Conservation (phyloP, 495 filamentous ascomycete species). For the Extremus antarcticus region DNA sequence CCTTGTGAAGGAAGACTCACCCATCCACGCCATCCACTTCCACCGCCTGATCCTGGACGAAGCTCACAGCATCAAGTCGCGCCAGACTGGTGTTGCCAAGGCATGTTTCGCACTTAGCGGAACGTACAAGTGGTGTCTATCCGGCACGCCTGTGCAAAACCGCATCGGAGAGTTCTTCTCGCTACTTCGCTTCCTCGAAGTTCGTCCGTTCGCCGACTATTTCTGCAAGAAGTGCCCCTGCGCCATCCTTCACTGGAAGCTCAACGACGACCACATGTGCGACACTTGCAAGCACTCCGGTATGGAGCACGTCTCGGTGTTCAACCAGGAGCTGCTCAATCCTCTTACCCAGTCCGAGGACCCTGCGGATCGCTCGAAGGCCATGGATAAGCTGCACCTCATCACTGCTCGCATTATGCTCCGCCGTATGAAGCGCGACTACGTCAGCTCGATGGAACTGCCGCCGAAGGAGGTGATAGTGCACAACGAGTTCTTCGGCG, state of each 20-base stretch:
- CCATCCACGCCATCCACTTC: constrained; percentile 76
- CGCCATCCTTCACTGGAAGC: constrained; percentile 70
- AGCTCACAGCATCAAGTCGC: constrained; percentile 89
- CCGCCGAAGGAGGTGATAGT: constrained; percentile 88
- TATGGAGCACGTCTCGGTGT: constrained; percentile 83
- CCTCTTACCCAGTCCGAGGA: constrained; percentile 49
- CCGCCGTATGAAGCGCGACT: constrained; percentile 79
- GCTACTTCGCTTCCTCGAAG: constrained; percentile 76
- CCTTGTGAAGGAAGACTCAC: constrained; percentile 68
- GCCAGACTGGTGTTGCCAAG: constrained; percentile 80
- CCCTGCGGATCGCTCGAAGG: constrained; percentile 45
- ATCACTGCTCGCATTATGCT: constrained; percentile 90
- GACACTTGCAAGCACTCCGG: constrained; percentile 51
- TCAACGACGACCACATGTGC: constrained; percentile 57
- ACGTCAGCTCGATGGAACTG: constrained; percentile 86
- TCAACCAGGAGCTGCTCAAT: constrained; percentile 90
- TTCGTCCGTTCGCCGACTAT: constrained; percentile 82
- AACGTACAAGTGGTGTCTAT: constrained; percentile 87
- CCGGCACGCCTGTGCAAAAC: constrained; percentile 89
- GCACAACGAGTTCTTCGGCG: constrained; percentile 87
- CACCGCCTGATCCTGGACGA: constrained; percentile 92
- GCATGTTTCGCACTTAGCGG: constrained; percentile 84
- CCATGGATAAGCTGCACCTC: constrained; percentile 69
- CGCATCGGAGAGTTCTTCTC: constrained; percentile 97
- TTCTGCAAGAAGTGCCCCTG: constrained; percentile 81